Percentiles rank a stretch among this genome's conserved stretches.
These are phyloP conservation scores for Ramularia collo-cygni DNA, from an alignment of 2,329 filamentous ascomycete genomes.

Conservation along the genomic window DNA sequence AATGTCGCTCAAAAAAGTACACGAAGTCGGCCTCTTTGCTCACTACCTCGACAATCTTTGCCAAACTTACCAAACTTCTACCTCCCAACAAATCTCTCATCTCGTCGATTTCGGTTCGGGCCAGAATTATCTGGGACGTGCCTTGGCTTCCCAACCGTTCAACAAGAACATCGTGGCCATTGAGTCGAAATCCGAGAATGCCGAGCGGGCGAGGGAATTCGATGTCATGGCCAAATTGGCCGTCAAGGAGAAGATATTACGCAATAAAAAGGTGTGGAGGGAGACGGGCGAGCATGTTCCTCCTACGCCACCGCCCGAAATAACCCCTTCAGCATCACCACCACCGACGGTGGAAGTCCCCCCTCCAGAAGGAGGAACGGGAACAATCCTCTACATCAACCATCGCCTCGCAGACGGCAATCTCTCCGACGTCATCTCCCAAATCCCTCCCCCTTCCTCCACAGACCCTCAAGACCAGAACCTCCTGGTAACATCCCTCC, in stretches of 20 bases:
- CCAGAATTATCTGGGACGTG: conserved; percentile 89
- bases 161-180: conserved; percentile 84
- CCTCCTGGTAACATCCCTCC: conserved; percentile 87
- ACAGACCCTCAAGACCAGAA: conserved; percentile 15
- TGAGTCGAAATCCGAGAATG: conserved; percentile 80
- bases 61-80: conserved; percentile 44
- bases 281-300: conserved; percentile 22
- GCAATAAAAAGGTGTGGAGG: conserved; percentile 76
- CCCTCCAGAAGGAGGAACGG: conserved; percentile 42
- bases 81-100: conserved; percentile 61
- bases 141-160: conserved; percentile 77
- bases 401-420: conserved; percentile 68
- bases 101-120: conserved; percentile 94
- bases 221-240: conserved; percentile 76
- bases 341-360: conserved; percentile 14
- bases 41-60: conserved; percentile 68
- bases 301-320: conserved; percentile 18
- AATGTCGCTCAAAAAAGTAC: conserved; percentile 93
- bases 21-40: conserved; percentile 90
- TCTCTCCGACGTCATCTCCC: conserved; percentile 58
- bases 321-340: conserved; percentile 1
- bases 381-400: conserved; percentile 70
- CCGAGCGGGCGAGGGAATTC: conserved; percentile 73
- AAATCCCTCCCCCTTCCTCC: conserved; percentile 28
- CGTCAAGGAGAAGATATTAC: conserved; percentile 63